Evolutionary conservation across 176 grass and related monocot species (phyloP).

Genomic region (Olyra latifolia): DNA sequence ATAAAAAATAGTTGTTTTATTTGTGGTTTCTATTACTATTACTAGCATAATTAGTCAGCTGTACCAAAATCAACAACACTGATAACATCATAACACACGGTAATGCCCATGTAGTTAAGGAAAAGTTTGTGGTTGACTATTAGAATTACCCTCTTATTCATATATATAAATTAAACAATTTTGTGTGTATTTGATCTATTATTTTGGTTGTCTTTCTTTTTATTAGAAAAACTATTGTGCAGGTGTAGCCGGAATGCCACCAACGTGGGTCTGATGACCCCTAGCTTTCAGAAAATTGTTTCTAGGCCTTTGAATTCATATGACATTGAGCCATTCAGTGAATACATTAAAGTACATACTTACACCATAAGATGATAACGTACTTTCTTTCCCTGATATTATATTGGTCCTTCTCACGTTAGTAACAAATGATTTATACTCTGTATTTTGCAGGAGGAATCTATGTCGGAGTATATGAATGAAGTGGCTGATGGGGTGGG

Average conservation of each 20-base stretch:
- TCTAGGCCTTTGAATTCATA: neutral
- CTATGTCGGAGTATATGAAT: conserved; percentile 34
- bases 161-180: neutral
- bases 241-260: neutral
- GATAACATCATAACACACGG: neutral
- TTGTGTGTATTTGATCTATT: neutral
- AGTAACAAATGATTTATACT: neutral
- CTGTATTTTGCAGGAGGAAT: conserved; percentile 42
- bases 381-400: neutral
- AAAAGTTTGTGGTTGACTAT: neutral
- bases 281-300: neutral
- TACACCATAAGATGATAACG: neutral
- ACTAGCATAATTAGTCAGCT: neutral
- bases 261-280: neutral
- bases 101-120: neutral
- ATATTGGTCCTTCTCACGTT: neutral
- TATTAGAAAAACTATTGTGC: neutral
- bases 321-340: neutral
- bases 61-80: neutral
- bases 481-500: conserved; percentile 30
- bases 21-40: neutral
- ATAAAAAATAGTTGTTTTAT: neutral
- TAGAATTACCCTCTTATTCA: neutral
- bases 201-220: neutral
- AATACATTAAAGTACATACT: neutral